Conservation (phyloP, 2,329 filamentous ascomycete genomes). For the Penicillium aurantiogriseum region DNA sequence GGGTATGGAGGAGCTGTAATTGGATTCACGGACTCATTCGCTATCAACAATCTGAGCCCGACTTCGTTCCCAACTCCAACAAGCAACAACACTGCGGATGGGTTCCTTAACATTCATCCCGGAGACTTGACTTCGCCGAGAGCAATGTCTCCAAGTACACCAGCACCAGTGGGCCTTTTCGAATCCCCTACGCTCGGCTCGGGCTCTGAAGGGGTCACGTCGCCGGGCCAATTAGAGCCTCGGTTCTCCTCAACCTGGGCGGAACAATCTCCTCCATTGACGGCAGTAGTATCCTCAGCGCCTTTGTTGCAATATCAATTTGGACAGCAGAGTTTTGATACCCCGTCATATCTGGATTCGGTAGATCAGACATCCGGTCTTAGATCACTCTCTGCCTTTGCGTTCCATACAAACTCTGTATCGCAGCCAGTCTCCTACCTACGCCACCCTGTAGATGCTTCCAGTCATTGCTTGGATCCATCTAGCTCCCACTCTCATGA, state of each 20-base stretch:
- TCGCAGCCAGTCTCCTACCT: constrained; percentile 39
- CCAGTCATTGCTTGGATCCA: constrained; percentile 38
- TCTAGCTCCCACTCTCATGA: constrained; percentile 10
- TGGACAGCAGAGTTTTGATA: constrained; percentile 16
- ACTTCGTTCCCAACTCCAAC: constrained; percentile 12
- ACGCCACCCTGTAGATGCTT: constrained; percentile 31
- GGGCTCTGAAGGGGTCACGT: constrained; percentile 8
- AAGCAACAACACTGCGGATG: constrained; percentile 15
- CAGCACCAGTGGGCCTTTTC: constrained; percentile 13
- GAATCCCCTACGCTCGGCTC: constrained; percentile 17
- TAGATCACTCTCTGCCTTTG: constrained; percentile 28
- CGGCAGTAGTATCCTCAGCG: constrained; percentile 14
- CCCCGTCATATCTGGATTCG: constrained; percentile 20
- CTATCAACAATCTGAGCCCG: constrained; percentile 10
- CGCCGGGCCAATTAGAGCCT: constrained; percentile 14
- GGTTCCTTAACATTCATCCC: constrained; percentile 11
- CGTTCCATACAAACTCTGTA: constrained; percentile 32
- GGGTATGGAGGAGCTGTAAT: constrained; percentile 23
- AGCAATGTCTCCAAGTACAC: constrained; percentile 17
- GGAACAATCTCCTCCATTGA: constrained; percentile 19
- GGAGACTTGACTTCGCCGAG: constrained; percentile 15
- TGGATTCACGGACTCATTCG: constrained; percentile 12
- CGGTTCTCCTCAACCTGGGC: constrained; percentile 23
- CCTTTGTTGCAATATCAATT: constrained; percentile 21
- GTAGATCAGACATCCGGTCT: constrained; percentile 28